Base-by-base conservation (phyloP, 495 filamentous ascomycete species). In the Tuber magnatum region DNA sequence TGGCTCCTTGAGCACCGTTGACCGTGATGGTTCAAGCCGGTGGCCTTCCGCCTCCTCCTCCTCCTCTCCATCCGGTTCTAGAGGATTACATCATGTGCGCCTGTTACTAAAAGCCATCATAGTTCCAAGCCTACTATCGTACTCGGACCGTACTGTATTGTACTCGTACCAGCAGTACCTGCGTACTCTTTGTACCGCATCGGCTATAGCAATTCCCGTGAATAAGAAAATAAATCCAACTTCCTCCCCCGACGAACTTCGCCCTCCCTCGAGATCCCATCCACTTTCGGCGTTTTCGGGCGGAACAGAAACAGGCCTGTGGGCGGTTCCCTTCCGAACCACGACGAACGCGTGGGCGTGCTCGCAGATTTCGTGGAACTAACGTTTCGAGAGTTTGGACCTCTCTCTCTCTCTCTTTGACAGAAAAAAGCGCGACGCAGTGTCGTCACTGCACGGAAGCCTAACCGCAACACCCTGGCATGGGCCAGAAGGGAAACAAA, bases 51-150 rank as follows among this genome's bases (percentile, higher is more conserved):
- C 51, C 51, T 14, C 32, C 51, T 6, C 35, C 14, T 65, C 56
- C 69, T 40, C 39, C 39, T 40, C 75, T 79, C 76, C 76, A 78
- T 79, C 77, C 73, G 40, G 76, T 79, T 79, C 77, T 71, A 79
- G 73, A 70, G 56, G n/a, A 4, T 51, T 75, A 75, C 77, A 76
- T 79, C 77, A 79, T 79, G 77, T 79, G 77, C 76, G 78, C 77
- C 77, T 70, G 77, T 72, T 72, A 78, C 78, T 71, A 70, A 48
- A 78, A 73, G 76, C 72, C 68, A 75, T 61, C 51, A 65, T 65
- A 65, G 10, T n/a, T 61, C n/a, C 14, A 35, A 35, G 56, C 56
- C 56, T 28, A 35, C 56, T 9, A 6, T n/a, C 3, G 22, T 9
- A 8, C 46, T 51, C 7, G 43, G 16, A 20, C 43, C 10, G 42